Conservation (phyloP, 202 grass and related monocot genomes). For the Panicum virgatum region DNA sequence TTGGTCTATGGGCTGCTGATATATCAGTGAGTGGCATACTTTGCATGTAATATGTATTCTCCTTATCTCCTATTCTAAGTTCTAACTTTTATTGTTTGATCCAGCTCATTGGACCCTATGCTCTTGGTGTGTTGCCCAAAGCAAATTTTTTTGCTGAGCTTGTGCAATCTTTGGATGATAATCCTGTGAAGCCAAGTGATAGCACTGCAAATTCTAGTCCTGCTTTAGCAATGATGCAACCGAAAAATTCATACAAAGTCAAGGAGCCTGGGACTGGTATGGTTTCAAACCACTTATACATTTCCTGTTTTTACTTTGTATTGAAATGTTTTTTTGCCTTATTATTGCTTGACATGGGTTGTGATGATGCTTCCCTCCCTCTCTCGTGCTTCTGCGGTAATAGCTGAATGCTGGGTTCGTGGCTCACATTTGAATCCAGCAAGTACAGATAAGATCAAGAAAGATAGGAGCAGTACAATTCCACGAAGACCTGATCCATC, state of each 20-base stretch:
- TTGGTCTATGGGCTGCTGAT: conserved; percentile 97
- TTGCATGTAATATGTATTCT: conserved; percentile 12
- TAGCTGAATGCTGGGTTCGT: conserved; percentile 59
- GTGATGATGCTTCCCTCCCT: not conserved
- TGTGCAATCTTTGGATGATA: conserved; percentile 51
- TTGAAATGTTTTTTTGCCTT: conserved; percentile 20
- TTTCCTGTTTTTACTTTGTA: conserved; percentile 4
- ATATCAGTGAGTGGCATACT: conserved; percentile 74
- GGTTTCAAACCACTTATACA: conserved; percentile 21
- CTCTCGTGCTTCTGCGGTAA: conserved; percentile 23
- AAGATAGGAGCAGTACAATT: conserved; percentile 47
- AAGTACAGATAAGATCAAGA: conserved; percentile 46
- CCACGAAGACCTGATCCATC: conserved; percentile 60
- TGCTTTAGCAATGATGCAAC: conserved; percentile 35
- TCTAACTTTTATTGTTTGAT: conserved; percentile 38
- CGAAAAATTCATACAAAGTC: conserved; percentile 53
- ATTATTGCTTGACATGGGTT: conserved; percentile 1
- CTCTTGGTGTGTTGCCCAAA: conserved; percentile 83
- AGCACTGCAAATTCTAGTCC: conserved; percentile 38
- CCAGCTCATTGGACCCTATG: conserved; percentile 94
- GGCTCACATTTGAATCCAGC: conserved; percentile 45
- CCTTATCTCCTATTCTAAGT: conserved; percentile 28
- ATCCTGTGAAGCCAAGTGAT: conserved; percentile 46
- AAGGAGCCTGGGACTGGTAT: conserved; percentile 55
- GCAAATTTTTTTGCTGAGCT: conserved; percentile 57